phyloP scores from a whole-genome alignment of 2,329 filamentous ascomycete genomes.

The Aspergillus brasiliensis region DNA sequence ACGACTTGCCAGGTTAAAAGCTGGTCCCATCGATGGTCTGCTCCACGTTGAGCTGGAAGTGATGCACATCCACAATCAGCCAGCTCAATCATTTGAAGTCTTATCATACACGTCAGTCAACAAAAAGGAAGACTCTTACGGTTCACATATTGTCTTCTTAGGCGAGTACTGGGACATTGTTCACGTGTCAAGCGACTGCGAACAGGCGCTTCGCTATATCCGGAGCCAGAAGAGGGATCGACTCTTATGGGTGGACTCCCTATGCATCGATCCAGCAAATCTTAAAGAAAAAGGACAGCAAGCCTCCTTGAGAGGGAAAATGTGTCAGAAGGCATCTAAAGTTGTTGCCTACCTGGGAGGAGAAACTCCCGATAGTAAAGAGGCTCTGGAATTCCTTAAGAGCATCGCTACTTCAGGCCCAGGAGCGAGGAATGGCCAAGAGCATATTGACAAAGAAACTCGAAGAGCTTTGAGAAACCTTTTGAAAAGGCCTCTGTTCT shows the following conservation, averaged over 20 bases:
- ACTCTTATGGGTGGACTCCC: slow-evolving; percentile 4
- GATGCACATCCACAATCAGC: neutral
- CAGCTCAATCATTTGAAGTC: slow-evolving; percentile 1
- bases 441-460: neutral
- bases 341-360: slow-evolving; percentile 8
- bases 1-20: slow-evolving; percentile 1
- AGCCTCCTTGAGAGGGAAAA: neutral
- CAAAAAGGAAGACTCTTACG: neutral
- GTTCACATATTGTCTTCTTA: slow-evolving; percentile 1
- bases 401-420: neutral
- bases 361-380: neutral
- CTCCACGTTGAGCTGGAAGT: slow-evolving; percentile 1
- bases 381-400: neutral
- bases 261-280: neutral
- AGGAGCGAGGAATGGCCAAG: neutral
- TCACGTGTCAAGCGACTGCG: neutral
- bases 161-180: slow-evolving; percentile 7
- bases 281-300: neutral
- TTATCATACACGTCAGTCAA: neutral
- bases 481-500: slow-evolving; percentile 1
- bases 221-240: neutral
- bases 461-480: neutral
- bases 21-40: neutral
- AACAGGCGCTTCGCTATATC: neutral
- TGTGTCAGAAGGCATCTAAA: slow-evolving; percentile 1